Conservation (phyloP, 345 rosid species). For the Excoecaria agallocha region DNA sequence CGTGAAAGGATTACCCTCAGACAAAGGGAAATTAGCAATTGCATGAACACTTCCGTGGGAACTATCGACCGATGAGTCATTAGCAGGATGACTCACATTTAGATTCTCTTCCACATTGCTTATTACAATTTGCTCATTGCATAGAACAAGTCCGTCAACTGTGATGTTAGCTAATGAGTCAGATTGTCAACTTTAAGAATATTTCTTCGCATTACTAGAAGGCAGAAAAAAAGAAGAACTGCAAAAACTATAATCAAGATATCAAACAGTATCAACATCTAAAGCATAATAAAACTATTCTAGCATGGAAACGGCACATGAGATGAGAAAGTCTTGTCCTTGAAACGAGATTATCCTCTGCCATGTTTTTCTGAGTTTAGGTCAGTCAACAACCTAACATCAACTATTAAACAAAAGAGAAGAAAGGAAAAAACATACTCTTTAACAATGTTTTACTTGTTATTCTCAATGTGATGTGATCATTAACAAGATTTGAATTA, state of each 20-base stretch:
- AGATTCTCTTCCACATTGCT: slow-evolving; percentile 43
- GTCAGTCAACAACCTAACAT: background rate
- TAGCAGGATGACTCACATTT: slow-evolving; percentile 35
- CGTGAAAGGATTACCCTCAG: slow-evolving; percentile 65
- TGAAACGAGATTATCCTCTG: background rate
- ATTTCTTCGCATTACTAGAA: background rate
- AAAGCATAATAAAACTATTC: background rate
- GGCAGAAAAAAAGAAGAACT: background rate
- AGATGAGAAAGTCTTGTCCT: background rate
- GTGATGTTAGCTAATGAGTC: slow-evolving; percentile 25
- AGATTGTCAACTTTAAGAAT: slow-evolving; percentile 16
- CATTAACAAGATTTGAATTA: background rate
- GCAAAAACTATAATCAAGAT: background rate
- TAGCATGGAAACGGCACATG: too few species aligned
- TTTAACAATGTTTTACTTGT: background rate
- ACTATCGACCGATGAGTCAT: slow-evolving; percentile 31
- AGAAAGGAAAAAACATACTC: background rate
- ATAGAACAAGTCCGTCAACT: slow-evolving; percentile 78
- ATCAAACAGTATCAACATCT: background rate
- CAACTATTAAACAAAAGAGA: background rate
- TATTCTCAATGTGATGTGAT: background rate
- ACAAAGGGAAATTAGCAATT: slow-evolving; percentile 66
- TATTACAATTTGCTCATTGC: slow-evolving; percentile 65
- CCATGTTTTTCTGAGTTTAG: background rate
- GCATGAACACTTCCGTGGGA: slow-evolving; percentile 41